These are phyloP conservation scores for Polytolypa hystricis DNA, from an alignment of 2,329 filamentous ascomycete species.

Conservation along the genomic window DNA sequence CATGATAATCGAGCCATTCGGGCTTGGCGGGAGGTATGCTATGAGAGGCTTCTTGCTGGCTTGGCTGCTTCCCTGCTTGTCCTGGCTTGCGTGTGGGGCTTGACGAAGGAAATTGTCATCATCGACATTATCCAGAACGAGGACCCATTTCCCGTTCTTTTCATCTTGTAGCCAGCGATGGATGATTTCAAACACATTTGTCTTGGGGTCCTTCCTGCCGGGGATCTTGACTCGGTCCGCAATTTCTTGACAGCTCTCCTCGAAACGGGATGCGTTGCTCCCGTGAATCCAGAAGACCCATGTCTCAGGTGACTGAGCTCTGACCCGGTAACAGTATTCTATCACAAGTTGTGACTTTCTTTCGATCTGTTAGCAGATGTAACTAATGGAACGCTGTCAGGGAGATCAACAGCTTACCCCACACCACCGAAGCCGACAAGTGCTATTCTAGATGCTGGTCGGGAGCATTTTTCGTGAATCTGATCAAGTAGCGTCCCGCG, in stretches of 20 bases:
- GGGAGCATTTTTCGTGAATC: too few species aligned
- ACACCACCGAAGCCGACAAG: constrained; percentile 28
- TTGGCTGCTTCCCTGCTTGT: constrained; percentile 4
- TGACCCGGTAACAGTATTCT: constrained; percentile 16
- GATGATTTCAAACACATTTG: constrained; percentile 5
- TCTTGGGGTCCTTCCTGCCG: constrained; percentile 4
- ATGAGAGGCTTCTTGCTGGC: not conserved
- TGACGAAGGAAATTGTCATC: constrained; percentile 16
- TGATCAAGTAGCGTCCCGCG: too few species aligned
- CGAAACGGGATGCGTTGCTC: constrained; percentile 13
- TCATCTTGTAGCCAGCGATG: constrained; percentile 6
- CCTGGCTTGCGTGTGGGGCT: not conserved
- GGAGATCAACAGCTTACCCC: constrained; percentile 15
- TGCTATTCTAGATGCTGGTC: too few species aligned
- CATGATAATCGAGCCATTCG: constrained; percentile 12
- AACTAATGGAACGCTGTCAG: not conserved
- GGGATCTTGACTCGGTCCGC: constrained; percentile 10
- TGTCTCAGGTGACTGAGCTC: constrained; percentile 12
- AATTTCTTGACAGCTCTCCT: constrained; percentile 17
- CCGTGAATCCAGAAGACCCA: constrained; percentile 22
- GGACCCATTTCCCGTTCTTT: constrained; percentile 15
- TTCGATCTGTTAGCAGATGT: not conserved
- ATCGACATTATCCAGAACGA: constrained; percentile 23
- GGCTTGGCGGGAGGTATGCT: constrained; percentile 14
- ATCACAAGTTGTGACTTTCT: constrained; percentile 23